These are phyloP conservation scores for Gardenia jasminoides DNA, from an alignment of 257 asterid species.

Conservation along the genomic window DNA sequence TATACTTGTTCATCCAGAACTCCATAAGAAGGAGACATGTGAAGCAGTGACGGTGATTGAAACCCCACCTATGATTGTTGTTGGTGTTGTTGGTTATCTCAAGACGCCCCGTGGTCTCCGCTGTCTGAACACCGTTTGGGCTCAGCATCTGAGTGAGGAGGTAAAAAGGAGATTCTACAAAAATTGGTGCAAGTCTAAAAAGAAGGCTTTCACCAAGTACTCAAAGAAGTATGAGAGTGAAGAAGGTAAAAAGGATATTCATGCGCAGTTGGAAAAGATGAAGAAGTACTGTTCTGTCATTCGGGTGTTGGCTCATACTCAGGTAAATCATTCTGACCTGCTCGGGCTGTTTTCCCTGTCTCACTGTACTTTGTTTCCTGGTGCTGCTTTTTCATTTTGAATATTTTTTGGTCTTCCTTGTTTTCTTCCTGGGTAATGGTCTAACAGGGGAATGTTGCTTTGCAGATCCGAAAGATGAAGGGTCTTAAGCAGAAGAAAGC, in stretches of 20 bases:
- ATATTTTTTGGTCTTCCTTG: neutral
- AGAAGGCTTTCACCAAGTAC: conserved; percentile 75
- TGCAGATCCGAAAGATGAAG: conserved; percentile 82
- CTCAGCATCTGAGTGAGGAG: conserved; percentile 88
- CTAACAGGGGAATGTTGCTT: neutral
- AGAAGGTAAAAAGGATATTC: conserved; percentile 71
- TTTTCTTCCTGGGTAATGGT: neutral
- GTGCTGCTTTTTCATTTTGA: neutral
- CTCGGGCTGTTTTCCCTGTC: neutral
- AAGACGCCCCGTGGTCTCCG: conserved; percentile 89
- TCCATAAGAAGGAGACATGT: conserved; percentile 92
- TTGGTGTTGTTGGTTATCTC: conserved; percentile 82
- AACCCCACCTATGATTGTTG: conserved; percentile 83
- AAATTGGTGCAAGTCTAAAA: conserved; percentile 82
- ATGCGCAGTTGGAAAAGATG: conserved; percentile 68
- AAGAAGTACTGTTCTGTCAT: conserved; percentile 62
- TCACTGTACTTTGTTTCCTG: neutral
- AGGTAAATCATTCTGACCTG: conserved; percentile 35
- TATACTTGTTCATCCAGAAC: conserved; percentile 37
- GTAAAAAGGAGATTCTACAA: conserved; percentile 81
- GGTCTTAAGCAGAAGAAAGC: conserved; percentile 94
- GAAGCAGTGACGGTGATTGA: conserved; percentile 86
- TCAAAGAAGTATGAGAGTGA: conserved; percentile 67
- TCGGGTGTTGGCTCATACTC: conserved; percentile 87
- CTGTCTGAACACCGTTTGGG: conserved; percentile 76